Percentiles rank a stretch among this genome's conserved stretches.
These are phyloP conservation scores for Hibiscus mutabilis DNA, from an alignment of 345 rosid genomes.

Conservation along the genomic window DNA sequence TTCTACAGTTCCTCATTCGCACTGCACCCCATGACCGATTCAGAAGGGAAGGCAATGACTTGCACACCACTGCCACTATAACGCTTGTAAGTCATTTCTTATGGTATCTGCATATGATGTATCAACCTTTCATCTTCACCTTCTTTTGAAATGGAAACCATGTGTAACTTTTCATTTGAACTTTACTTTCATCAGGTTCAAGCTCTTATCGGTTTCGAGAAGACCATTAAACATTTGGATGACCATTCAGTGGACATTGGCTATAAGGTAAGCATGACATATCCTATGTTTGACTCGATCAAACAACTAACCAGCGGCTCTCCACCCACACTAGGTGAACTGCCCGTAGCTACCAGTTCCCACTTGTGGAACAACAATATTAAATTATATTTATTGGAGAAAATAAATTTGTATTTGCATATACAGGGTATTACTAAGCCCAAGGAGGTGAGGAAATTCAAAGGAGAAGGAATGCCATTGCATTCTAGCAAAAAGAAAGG, in stretches of 20 bases:
- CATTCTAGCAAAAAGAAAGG: conserved; percentile 85
- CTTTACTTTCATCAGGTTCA: conserved; percentile 50
- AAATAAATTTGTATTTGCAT: not conserved
- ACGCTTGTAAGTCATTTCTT: conserved; percentile 55
- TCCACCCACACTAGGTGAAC: not conserved
- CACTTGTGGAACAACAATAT: not conserved
- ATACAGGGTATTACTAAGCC: conserved; percentile 87
- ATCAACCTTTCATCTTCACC: not conserved
- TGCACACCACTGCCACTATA: conserved; percentile 76
- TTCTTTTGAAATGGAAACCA: not conserved
- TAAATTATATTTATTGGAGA: not conserved
- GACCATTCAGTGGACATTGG: conserved; percentile 78
- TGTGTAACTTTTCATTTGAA: not conserved
- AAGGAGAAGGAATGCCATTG: conserved; percentile 97
- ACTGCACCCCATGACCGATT: conserved; percentile 77
- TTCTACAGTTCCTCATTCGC: conserved; percentile 74
- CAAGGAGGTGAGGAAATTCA: conserved; percentile 77
- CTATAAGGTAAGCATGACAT: conserved; percentile 51
- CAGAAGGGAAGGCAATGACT: conserved; percentile 85
- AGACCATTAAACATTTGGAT: conserved; percentile 81
- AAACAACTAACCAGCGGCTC: not conserved
- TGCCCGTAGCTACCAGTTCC: no score
- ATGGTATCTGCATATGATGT: not conserved
- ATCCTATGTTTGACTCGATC: not conserved
- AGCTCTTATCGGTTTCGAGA: conserved; percentile 96